phyloP scores from a whole-genome alignment of 768 basidiomycete genomes.

The Pilatotrama ljubarskyi region DNA sequence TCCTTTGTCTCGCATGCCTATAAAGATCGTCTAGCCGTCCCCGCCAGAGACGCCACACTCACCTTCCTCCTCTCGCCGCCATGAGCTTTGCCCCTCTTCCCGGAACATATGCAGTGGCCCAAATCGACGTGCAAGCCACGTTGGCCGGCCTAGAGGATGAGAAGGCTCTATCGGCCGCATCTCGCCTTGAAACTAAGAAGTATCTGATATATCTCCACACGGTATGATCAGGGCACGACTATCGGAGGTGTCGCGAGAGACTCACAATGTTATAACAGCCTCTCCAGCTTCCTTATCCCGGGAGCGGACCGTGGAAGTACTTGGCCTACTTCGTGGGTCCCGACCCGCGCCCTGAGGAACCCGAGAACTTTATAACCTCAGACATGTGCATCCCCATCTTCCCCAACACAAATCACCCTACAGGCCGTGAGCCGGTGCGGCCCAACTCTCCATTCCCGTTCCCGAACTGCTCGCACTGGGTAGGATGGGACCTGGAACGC shows the following conservation, averaged over 20 bases:
- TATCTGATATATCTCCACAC: not conserved
- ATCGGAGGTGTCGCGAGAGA: too few relatives aligned
- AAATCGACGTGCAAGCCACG: not conserved
- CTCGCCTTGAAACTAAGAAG: not conserved
- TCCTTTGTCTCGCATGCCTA: not conserved
- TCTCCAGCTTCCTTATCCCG: not conserved
- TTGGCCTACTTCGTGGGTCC: not conserved
- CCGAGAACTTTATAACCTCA: not conserved
- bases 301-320: not conserved
- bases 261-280: not conserved
- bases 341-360: not conserved
- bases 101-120: not conserved
- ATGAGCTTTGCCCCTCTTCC: not conserved
- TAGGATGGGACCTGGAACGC: too few relatives aligned
- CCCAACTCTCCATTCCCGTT: not conserved
- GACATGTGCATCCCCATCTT: constrained; percentile 9
- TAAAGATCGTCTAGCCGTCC: not conserved
- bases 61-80: not conserved
- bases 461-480: constrained; percentile 14
- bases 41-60: not conserved
- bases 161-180: not conserved
- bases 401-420: not conserved
- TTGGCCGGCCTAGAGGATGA: not conserved
- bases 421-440: not conserved
- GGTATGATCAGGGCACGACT: not conserved